phyloP scores from a whole-genome alignment of 257 asterid genomes.

The Handroanthus guayacan region DNA sequence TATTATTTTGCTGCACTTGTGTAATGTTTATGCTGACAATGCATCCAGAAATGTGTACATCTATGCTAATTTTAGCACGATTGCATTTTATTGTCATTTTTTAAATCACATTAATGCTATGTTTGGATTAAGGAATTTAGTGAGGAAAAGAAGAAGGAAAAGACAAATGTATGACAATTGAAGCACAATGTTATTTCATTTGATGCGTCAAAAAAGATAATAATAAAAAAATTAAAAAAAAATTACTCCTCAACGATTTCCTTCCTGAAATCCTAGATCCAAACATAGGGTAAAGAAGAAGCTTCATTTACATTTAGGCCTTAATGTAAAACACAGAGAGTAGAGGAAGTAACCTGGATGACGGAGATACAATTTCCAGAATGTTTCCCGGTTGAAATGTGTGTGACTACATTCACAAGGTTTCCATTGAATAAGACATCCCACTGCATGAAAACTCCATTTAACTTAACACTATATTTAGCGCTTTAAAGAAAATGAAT shows the following conservation, averaged over 20 bases:
- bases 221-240: not conserved
- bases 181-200: too few species aligned
- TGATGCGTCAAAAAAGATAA: too few species aligned
- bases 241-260: not conserved
- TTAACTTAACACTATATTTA: conserved; percentile 1
- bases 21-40: too few species aligned
- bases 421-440: conserved; percentile 60
- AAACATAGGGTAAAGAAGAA: not conserved
- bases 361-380: conserved; percentile 62
- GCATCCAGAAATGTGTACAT: too few species aligned
- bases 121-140: too few species aligned
- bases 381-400: conserved; percentile 58
- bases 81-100: too few species aligned
- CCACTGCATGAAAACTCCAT: conserved; percentile 60
- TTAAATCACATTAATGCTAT: too few species aligned
- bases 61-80: too few species aligned
- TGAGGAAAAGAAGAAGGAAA: too few species aligned
- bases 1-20: too few species aligned
- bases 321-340: not conserved
- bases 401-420: conserved; percentile 54
- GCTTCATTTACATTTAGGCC: conserved; percentile 13
- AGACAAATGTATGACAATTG: too few species aligned
- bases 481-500: not conserved
- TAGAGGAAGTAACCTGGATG: conserved; percentile 57
- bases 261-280: not conserved